Evolutionary conservation across 805 yeast genomes (phyloP).

Genomic region (Ogataea saltuana): DNA sequence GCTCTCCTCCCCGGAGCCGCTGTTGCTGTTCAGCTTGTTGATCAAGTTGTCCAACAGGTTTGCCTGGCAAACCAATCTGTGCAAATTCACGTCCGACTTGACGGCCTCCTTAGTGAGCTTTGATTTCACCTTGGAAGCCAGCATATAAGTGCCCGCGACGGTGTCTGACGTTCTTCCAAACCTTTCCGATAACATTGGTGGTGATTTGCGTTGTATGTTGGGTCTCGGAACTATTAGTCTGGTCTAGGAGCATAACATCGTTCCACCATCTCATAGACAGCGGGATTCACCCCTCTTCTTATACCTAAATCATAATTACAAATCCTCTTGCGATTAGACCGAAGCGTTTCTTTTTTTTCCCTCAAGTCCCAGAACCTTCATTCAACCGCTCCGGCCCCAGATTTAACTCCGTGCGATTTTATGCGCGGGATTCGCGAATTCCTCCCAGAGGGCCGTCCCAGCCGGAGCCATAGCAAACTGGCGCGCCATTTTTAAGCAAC

Average conservation of each 20-base stretch:
- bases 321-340: background rate
- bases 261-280: background rate
- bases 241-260: background rate
- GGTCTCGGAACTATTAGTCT: no score
- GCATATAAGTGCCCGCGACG: constrained; percentile 51
- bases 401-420: constrained; percentile 2
- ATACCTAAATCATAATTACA: constrained; percentile 3
- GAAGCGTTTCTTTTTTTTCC: constrained; percentile 9
- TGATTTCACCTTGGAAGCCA: constrained; percentile 64
- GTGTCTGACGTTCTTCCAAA: constrained; percentile 3
- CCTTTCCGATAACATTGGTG: constrained; percentile 1
- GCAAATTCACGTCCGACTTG: constrained; percentile 54
- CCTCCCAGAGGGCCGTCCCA: background rate
- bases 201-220: no score
- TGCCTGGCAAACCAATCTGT: constrained; percentile 67
- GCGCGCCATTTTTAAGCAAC: constrained; percentile 1
- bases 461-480: background rate
- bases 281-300: constrained; percentile 7
- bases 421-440: background rate
- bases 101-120: constrained; percentile 65
- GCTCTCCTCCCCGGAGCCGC: constrained; percentile 1
- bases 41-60: constrained; percentile 66
- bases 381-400: background rate
- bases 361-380: background rate
- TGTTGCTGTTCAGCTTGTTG: constrained; percentile 43